Evolutionary conservation across 257 asterid genomes (phyloP), one percentile per base, ranked within the genome.

Genomic region (Solanum appendiculatum): DNA sequence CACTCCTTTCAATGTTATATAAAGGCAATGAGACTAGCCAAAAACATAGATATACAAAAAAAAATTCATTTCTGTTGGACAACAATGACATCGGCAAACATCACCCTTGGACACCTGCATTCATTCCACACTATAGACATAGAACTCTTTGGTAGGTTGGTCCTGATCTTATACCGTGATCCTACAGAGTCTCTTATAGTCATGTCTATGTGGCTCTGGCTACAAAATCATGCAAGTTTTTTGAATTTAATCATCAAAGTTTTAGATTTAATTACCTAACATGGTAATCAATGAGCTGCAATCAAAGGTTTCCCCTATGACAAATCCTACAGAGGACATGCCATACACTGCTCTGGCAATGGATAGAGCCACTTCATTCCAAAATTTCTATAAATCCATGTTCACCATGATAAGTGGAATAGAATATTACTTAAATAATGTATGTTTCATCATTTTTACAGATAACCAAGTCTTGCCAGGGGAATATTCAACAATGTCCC

Each of bases 361-460:
- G n/a, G 82, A 68, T 11, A 77, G 37, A 78, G 31, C 5, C 21
- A 31, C 85, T 33, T 64, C 73, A 9, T 8, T 83, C 11, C 36
- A 11, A 5, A 6, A 15, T 23, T 64, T 84, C 51, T 84, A 64
- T 3, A 25, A 69, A 21, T 69, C n/a, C 15, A 89, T 77, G 36
- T 89, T 83, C 66, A 63, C 85, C 60, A 13, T 87, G 70, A 89
- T 69, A 20, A 56, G 33, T 8, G 86, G 85, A 5, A 68, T 89
- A 9, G 85, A 85, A 36, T 3, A 37, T 6, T 85, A 81, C 39
- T 85, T 89, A 6, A 85, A 56, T 21, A 82, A 85, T 25, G 88
- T 87, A 12, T 80, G 75, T 46, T 86, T 88, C 1, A 4, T 56
- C 4, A 16, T 27, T 9, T 89, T 89, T 58, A 39, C 87, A 0